These are phyloP conservation scores for Fusarium kyushuense DNA, from an alignment of 2,329 filamentous ascomycete genomes.

Conservation along the genomic window DNA sequence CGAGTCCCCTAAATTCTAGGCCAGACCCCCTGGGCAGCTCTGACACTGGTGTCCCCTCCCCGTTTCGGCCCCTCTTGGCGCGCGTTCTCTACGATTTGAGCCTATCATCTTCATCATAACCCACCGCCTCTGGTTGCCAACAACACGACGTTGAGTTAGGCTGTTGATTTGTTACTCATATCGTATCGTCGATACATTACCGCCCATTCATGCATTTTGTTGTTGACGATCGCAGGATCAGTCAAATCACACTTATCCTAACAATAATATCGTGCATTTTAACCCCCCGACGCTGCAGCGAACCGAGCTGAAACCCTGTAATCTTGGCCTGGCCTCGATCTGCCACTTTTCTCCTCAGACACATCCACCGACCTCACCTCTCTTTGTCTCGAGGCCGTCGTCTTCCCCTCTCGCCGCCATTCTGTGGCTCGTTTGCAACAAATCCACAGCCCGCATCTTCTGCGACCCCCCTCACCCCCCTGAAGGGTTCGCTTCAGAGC, in stretches of 20 bases:
- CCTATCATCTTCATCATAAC: slow-evolving; percentile 45
- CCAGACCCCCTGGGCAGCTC: slow-evolving; percentile 15
- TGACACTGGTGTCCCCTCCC: slow-evolving; percentile 19
- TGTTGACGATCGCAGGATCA: slow-evolving; percentile 43
- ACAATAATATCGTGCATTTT: slow-evolving; percentile 32
- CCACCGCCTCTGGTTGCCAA: slow-evolving; percentile 44
- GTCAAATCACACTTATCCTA: slow-evolving; percentile 23
- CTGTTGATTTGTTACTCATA: slow-evolving; percentile 36
- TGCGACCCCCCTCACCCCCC: slow-evolving; percentile 41
- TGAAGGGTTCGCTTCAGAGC: slow-evolving; percentile 32
- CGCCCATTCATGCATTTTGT: slow-evolving; percentile 26
- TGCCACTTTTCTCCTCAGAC: slow-evolving; percentile 20
- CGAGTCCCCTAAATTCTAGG: slow-evolving; percentile 37
- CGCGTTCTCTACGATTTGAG: slow-evolving; percentile 36
- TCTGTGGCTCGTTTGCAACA: slow-evolving; percentile 43
- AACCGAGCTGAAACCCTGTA: slow-evolving; percentile 27
- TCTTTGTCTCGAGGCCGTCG: slow-evolving; percentile 27
- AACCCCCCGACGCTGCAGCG: slow-evolving; percentile 34
- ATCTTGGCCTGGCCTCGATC: slow-evolving; percentile 37
- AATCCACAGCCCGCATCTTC: slow-evolving; percentile 41
- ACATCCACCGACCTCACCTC: slow-evolving; percentile 22
- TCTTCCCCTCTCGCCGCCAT: slow-evolving; percentile 39
- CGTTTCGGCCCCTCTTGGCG: slow-evolving; percentile 36
- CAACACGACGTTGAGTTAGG: slow-evolving; percentile 23
- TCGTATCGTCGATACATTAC: slow-evolving; percentile 15